phyloP scores from a whole-genome alignment of 2,329 filamentous ascomycete species.

The Furcasterigmium sp. region DNA sequence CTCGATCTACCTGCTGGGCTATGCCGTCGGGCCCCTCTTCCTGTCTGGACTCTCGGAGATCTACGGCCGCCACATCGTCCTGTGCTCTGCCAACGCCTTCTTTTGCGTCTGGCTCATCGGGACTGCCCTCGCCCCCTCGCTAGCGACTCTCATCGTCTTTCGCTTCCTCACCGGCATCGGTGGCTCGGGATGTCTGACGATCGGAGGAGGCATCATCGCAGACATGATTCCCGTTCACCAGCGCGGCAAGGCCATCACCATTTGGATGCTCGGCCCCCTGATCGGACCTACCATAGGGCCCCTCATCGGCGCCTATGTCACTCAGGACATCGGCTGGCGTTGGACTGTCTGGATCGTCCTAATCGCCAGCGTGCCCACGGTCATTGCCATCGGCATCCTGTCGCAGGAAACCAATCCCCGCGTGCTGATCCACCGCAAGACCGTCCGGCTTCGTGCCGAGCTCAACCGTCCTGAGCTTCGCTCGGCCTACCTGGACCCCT shows the following conservation, averaged over 20 bases:
- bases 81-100: slow-evolving; percentile 50
- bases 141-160: slow-evolving; percentile 52
- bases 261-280: slow-evolving; percentile 40
- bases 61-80: slow-evolving; percentile 54
- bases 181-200: slow-evolving; percentile 47
- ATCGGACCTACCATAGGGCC: slow-evolving; percentile 40
- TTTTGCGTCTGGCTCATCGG: slow-evolving; percentile 61
- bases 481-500: slow-evolving; percentile 7
- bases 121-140: slow-evolving; percentile 52
- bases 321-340: slow-evolving; percentile 43
- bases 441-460: slow-evolving; percentile 35
- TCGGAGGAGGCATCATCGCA: slow-evolving; percentile 49
- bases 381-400: slow-evolving; percentile 30
- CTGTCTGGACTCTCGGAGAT: slow-evolving; percentile 58
- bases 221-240: slow-evolving; percentile 46
- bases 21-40: slow-evolving; percentile 51
- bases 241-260: slow-evolving; percentile 41
- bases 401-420: slow-evolving; percentile 40
- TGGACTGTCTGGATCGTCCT: slow-evolving; percentile 50
- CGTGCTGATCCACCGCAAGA: slow-evolving; percentile 47
- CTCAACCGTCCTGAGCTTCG: slow-evolving; percentile 35
- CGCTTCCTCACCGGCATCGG: slow-evolving; percentile 55
- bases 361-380: slow-evolving; percentile 33
- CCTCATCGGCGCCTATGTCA: slow-evolving; percentile 43
- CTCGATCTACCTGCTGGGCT: slow-evolving; percentile 57